phyloP scores from a whole-genome alignment of 305 asterid genomes.

The Fraxinus velutina region DNA sequence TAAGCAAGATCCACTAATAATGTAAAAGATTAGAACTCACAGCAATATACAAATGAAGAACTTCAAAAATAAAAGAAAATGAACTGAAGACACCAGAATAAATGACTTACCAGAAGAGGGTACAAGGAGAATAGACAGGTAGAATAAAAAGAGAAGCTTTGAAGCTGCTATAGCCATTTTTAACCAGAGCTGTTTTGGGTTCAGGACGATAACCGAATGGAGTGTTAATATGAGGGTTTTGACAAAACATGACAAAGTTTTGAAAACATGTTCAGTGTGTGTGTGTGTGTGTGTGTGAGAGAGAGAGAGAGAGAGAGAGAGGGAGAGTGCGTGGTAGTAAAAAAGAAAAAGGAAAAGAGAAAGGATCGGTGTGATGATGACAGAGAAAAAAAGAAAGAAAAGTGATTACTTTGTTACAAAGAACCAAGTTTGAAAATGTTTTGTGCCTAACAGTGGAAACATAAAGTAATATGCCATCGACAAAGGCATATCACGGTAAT shows the following conservation, averaged over 20 bases:
- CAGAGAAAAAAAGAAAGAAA: conserved; percentile 21
- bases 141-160: conserved; percentile 29
- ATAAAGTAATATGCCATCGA: background rate
- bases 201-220: conserved; percentile 19
- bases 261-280: conserved; percentile 19
- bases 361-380: conserved; percentile 28
- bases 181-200: conserved; percentile 7
- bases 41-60: background rate
- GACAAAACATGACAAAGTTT: conserved; percentile 9
- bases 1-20: background rate
- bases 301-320: background rate
- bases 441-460: conserved; percentile 31
- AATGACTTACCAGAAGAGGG: conserved; percentile 44
- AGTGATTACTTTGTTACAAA: conserved; percentile 57
- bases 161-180: conserved; percentile 42
- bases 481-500: background rate
- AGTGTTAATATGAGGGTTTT: conserved; percentile 12
- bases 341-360: conserved; percentile 22
- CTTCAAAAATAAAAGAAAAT: background rate
- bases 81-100: background rate
- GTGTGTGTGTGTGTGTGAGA: background rate
- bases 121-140: conserved; percentile 35
- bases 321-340: background rate
- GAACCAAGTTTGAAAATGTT: conserved; percentile 36
- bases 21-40: background rate